Conservation (phyloP, 148 eudicot genomes). For the Rhododendron molle region DNA sequence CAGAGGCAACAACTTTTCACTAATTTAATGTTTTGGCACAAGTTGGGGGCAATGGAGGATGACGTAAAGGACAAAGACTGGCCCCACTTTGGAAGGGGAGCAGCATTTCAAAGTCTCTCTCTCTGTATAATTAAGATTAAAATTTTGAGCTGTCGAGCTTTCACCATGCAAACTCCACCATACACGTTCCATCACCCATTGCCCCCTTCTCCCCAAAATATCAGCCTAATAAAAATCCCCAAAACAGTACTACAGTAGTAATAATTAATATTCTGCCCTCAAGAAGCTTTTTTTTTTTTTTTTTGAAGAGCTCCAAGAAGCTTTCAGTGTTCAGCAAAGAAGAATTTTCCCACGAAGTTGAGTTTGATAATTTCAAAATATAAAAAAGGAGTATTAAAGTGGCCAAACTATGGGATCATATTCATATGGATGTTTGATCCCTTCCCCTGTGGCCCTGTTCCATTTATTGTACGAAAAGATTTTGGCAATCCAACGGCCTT, state of each 20-base stretch:
- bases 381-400: not conserved
- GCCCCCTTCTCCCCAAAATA: not conserved
- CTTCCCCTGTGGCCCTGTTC: not conserved
- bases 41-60: not conserved
- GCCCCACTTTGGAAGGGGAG: conserved; percentile 13
- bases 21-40: not conserved
- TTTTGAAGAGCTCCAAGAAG: no score
- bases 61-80: not conserved
- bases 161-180: conserved; percentile 35
- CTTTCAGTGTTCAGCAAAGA: not conserved
- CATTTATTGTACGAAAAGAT: not conserved
- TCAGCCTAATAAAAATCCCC: not conserved
- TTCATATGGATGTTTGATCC: not conserved
- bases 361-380: not conserved
- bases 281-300: not conserved
- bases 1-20: not conserved
- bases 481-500: conserved; percentile 13
- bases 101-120: conserved; percentile 11
- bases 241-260: not conserved
- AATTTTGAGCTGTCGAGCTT: conserved; percentile 17
- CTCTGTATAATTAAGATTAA: not conserved
- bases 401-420: not conserved
- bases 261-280: not conserved
- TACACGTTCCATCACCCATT: conserved; percentile 19
- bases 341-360: not conserved